Base-by-base conservation (phyloP, 176 grass and related monocot species). In the Eragrostis curvula region DNA sequence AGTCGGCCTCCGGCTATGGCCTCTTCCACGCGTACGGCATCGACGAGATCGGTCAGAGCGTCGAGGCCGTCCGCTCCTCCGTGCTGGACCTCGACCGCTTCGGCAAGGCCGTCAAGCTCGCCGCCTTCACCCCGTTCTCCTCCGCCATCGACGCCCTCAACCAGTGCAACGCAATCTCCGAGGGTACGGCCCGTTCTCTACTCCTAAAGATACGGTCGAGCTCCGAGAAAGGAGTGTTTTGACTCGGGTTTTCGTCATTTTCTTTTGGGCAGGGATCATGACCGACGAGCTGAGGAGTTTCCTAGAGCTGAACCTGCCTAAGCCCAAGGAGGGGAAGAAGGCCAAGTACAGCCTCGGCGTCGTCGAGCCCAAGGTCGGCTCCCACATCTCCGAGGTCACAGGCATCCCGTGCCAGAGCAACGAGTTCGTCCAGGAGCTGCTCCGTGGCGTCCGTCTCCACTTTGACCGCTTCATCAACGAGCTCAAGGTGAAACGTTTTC, bases 261-360 rank as follows among this genome's bases (percentile, higher is more conserved):
- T 13, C 27, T 61, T 18, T 21, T 49, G 28, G 60, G 25, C 79
- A 97, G 91, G 94, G 27, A 81, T 92, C 68, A 94, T 97, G 95
- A 92, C 92, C 12, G 88, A 97, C 47, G 95, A 94, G 80, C 63
- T 94, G 77, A 94, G 95, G 78, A 92, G 86, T 88, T 97, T 97
- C 69, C 73, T 94, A 73, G 92, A 94, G 74, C 68, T 92, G 55
- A 97, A 94, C 74, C 70, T 97, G 11, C 95, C 90, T 8, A 92
- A 97, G 74, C 77, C 81, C 12, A 92, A 97, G 84, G 92, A 97
- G 46, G 85, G 87, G 66, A 97, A 92, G 92, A 92, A 94, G 74
- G 92, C 90, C 49, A 94, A 97, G 80, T 97, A 87, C 73, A 97
- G 88, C 71, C 75, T 97, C 42, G 92, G 92, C 7, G 86, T 97